Conservation (phyloP, 1,139 yeast genomes). For the Wickerhamiella pararugosa region DNA sequence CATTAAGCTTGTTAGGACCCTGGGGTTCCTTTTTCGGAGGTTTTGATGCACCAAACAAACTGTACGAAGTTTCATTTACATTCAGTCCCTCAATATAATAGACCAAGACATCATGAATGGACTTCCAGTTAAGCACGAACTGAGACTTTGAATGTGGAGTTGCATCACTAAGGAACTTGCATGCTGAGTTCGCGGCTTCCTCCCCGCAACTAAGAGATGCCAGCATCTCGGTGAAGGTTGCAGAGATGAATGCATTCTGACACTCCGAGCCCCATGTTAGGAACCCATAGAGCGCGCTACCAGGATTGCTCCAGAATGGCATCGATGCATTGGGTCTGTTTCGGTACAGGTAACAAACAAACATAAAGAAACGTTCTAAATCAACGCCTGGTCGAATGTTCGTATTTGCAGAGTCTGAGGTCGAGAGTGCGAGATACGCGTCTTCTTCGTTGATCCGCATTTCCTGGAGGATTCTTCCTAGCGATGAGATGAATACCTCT, state of each 20-base stretch:
- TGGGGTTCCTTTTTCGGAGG: neutral
- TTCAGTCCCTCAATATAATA: conserved; percentile 39
- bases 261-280: conserved; percentile 78
- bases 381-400: conserved; percentile 44
- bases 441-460: conserved; percentile 84
- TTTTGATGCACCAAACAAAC: neutral
- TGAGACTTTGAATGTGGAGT: conserved; percentile 4
- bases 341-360: conserved; percentile 56
- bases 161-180: conserved; percentile 1
- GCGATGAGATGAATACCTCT: conserved; percentile 47
- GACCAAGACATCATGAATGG: conserved; percentile 40
- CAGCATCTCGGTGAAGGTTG: conserved; percentile 67
- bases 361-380: conserved; percentile 70
- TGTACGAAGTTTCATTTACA: neutral
- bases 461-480: conserved; percentile 67
- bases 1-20: conserved; percentile 36
- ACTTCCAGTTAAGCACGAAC: conserved; percentile 33
- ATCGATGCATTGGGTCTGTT: conserved; percentile 39
- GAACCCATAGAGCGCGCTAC: conserved; percentile 54
- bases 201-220: conserved; percentile 35
- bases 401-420: conserved; percentile 30
- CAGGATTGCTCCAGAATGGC: conserved; percentile 61
- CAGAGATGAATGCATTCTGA: conserved; percentile 68
- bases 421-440: conserved; percentile 37
- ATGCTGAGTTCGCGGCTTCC: neutral